Evolutionary conservation across 805 yeast genomes (phyloP), one percentile per base, ranked within the genome.

Genomic region (Brettanomyces nanus): DNA sequence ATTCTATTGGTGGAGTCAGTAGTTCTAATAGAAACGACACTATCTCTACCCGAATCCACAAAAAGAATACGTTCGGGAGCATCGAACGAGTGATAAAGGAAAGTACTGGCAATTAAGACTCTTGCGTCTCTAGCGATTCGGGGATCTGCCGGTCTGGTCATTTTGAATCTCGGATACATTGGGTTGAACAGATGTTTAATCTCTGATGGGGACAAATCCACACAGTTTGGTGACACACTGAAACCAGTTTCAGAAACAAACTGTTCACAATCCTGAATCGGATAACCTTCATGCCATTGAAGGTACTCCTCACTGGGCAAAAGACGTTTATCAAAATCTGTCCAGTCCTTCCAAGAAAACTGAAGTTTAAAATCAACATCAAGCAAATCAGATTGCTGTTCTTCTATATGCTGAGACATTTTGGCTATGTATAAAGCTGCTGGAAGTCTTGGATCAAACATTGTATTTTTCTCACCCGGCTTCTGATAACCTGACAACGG

Each of bases 331-430:
- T 49, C 44, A 19, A 57, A 14, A 44, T 57, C 49, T 14, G 53
- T 42, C 62, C 62, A 58, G 27, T 57, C 57, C 14, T 42, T 37
- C 64, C 64, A 59, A 15, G 43, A 43, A 37, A 59, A 59, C 0
- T 54, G 52, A 2, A 59, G 35, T 6, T 28, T 37, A 28, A 53
- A 50, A n/a, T 42, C 30, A 6, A 31, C 31, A 20, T 34, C 42
- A 33, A 30, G 35, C 23, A n/a, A 32, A 6, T 36, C 19, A 17
- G 32, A 38, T 7, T 26, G 9, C 1, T 27, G 20, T 3, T 40
- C 4, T 14, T 28, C 30, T 3, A 45, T 13, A n/a, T 45, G 42
- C 13, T 36, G 13, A 14, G 43, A 41, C 10, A 49, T 14, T 18
- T 43, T 36, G 7, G 43, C 17, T 21, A 49, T 27, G 23, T 45